These are phyloP conservation scores for Tylopilus subfusipes DNA, from an alignment of 768 basidiomycete genomes.

Conservation along the genomic window DNA sequence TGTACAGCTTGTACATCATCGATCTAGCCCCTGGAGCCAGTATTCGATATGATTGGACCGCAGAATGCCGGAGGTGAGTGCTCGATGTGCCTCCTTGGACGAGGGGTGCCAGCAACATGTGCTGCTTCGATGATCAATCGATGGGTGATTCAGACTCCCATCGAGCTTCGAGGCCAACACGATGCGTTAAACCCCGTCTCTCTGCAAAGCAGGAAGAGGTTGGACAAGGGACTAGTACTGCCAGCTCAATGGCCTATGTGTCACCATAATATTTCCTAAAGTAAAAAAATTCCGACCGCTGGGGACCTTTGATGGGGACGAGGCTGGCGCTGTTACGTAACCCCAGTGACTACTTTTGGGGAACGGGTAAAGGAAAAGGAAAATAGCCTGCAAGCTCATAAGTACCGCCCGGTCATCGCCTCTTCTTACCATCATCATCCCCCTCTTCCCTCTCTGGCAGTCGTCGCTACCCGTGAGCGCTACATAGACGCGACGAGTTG, in stretches of 20 bases:
- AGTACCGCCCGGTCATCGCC: neutral
- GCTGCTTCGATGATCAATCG: conserved; percentile 13
- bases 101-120: neutral
- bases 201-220: neutral
- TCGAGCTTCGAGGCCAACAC: conserved; percentile 16
- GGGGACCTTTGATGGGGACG: no score
- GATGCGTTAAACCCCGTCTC: neutral
- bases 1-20: neutral
- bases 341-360: conserved; percentile 32
- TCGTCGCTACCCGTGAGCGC: conserved; percentile 1
- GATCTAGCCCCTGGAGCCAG: neutral
- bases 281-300: neutral
- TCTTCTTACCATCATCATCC: conserved; percentile 23
- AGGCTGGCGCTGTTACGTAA: conserved; percentile 25
- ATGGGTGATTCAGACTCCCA: neutral
- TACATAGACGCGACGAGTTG: conserved; percentile 7
- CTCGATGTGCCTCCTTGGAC: conserved; percentile 29
- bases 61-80: neutral
- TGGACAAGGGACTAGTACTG: neutral
- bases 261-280: no score
- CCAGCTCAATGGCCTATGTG: neutral
- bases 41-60: conserved; percentile 10
- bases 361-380: conserved; percentile 11
- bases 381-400: conserved; percentile 17
- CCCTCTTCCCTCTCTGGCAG: conserved; percentile 4